Base-by-base conservation (phyloP, 139 green algal species). In the Tetradesmus lagerheimii region DNA sequence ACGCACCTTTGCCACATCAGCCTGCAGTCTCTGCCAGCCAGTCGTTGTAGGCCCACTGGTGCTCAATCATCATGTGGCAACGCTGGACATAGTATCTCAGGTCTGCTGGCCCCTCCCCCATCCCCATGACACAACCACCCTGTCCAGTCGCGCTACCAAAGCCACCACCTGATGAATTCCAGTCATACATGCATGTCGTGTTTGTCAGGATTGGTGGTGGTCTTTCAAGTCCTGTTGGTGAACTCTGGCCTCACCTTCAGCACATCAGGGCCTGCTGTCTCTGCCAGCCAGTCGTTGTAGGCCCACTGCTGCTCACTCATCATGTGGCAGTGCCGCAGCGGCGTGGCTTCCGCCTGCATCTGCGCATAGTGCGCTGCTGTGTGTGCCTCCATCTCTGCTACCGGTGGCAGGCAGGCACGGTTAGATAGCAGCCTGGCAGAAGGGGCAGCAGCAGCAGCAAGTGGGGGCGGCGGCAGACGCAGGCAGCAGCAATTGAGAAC, bases 21-120 rank as follows among this genome's bases (percentile, higher is more conserved):
- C 83, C 83, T n/a, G 83, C 83, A 35, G 64, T 27, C 1, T 80
- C 64, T 31, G 83, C 64, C 71, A 89, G 71, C 85, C 74, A 85
- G 50, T 78, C 20, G 29, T 90, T 62, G 47, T 86, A 90, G n/a
- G 78, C 43, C 86, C 86, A 90, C 76, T 86, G 86, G 38, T 23
- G 25, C 71, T 62, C 76, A 35, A 75, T 38, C 86, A 90, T 85
- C 86, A 90, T 85, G 86, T 90, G 86, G 8, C 39, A 39, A n/a
- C n/a, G n/a, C n/a, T n/a, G n/a, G n/a, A n/a, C n/a, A n/a, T n/a
- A n/a, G n/a, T n/a, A n/a, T n/a, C n/a, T n/a, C n/a, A n/a, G n/a
- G n/a, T n/a, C n/a, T n/a, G n/a, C n/a, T n/a, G n/a, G n/a, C n/a
- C n/a, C n/a, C n/a, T n/a, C n/a, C n/a, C n/a, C n/a, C n/a, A n/a